Percentiles rank a stretch among this genome's conserved stretches.
Conservation (phyloP, 2,329 filamentous ascomycete genomes). For the Mycosphaerella arachidis region DNA sequence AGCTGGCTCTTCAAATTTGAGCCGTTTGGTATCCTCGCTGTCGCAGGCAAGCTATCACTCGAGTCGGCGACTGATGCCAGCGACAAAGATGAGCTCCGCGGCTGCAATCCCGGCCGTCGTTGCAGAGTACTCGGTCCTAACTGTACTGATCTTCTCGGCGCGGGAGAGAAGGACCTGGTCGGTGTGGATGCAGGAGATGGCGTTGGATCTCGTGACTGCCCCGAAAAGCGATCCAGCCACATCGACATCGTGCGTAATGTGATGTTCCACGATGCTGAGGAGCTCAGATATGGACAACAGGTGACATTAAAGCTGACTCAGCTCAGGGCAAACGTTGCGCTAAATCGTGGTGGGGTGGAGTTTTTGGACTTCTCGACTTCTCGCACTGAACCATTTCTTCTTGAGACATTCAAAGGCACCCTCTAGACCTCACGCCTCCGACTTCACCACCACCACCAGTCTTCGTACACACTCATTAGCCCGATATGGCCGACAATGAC, state of each 20-base stretch:
- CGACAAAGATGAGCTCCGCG: slow-evolving; percentile 73
- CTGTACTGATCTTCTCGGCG: slow-evolving; percentile 62
- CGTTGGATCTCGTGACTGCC: slow-evolving; percentile 65
- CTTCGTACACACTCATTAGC: slow-evolving; percentile 38
- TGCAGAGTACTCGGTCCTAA: slow-evolving; percentile 65
- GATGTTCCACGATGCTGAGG: neutral
- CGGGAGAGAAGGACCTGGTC: slow-evolving; percentile 67
- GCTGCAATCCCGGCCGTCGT: slow-evolving; percentile 62
- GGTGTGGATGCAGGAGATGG: slow-evolving; percentile 51
- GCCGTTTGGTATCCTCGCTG: slow-evolving; percentile 62
- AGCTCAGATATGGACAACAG: neutral
- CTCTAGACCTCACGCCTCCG: slow-evolving; percentile 7
- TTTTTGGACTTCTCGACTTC: neutral
- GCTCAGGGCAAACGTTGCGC: neutral
- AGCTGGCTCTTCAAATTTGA: slow-evolving; percentile 60
- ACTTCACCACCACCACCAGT: slow-evolving; percentile 31
- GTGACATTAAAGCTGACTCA: too few relatives aligned
- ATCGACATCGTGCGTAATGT: slow-evolving; percentile 43
- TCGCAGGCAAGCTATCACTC: slow-evolving; percentile 66
- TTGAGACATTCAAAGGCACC: neutral
- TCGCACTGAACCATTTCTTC: slow-evolving; percentile 5
- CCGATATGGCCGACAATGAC: slow-evolving; percentile 59
- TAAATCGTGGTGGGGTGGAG: neutral
- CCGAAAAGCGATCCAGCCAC: slow-evolving; percentile 87
- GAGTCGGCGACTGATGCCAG: slow-evolving; percentile 71